Evolutionary conservation across 2,329 filamentous ascomycete genomes (phyloP).

Genomic region (Tolypocladium paradoxum): DNA sequence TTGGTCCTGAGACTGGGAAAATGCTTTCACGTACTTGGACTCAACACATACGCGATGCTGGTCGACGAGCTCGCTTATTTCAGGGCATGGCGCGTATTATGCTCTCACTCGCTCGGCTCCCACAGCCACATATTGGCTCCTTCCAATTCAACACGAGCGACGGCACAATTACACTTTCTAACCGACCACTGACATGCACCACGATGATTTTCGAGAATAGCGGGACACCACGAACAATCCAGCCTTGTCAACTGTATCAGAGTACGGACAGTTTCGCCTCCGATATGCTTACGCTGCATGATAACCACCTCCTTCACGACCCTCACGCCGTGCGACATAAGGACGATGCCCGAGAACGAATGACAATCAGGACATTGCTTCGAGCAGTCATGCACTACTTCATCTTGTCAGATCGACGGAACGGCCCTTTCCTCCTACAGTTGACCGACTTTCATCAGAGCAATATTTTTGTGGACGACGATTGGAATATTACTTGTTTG

Average conservation of each 20-base stretch:
- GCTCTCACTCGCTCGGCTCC: constrained; percentile 9
- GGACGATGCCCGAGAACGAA: constrained; percentile 17
- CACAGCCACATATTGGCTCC: constrained; percentile 11
- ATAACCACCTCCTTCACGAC: constrained; percentile 14
- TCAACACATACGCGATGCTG: constrained; percentile 4
- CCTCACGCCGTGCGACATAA: constrained; percentile 13
- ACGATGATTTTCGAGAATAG: constrained; percentile 18
- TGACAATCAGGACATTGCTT: constrained; percentile 14
- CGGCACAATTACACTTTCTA: constrained; percentile 19
- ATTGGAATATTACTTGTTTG: constrained; percentile 21
- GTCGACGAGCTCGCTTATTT: constrained; percentile 7
- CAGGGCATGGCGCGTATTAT: constrained; percentile 10
- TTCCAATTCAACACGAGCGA: constrained; percentile 9
- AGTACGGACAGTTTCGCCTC: constrained; percentile 15
- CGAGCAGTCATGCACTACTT: constrained; percentile 16
- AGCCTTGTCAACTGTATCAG: constrained; percentile 17
- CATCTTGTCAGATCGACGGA: constrained; percentile 8
- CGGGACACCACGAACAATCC: constrained; percentile 19
- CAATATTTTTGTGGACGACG: constrained; percentile 23
- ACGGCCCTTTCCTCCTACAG: constrained; percentile 16
- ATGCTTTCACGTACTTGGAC: constrained; percentile 13
- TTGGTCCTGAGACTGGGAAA: constrained; percentile 8
- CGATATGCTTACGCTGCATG: constrained; percentile 17
- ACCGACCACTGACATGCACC: constrained; percentile 8
- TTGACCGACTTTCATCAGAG: constrained; percentile 21